Base-by-base conservation (phyloP, 1,139 yeast species). In the Protomyces inouyei region DNA sequence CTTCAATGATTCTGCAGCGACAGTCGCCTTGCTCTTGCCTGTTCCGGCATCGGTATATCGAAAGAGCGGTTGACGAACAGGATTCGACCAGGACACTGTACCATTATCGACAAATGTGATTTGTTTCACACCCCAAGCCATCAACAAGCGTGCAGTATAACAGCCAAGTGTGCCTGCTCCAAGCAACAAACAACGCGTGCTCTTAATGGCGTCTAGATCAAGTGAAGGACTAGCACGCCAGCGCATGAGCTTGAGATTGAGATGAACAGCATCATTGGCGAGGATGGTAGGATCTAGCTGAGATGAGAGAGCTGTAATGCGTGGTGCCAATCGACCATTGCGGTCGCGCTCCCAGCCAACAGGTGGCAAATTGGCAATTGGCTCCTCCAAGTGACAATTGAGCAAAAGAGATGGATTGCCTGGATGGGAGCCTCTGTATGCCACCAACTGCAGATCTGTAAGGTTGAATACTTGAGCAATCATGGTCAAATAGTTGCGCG, bases 81-180 rank as follows among this genome's bases (percentile, higher is more conserved):
- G 98, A 71, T 93, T 93, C 8, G 97, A 89, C 73, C 85, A 90
- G 1, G 97, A 90, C 0, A 95, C 89, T 35, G 82, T 77, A 1
- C 98, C 96, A 73, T 83, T 90, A 74, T 93, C 99, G 1, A 93
- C 95, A 76, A 93, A 85, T 0, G 97, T 87, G 36, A 93, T 86
- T 46, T 83, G 79, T 45, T 88, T 78, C 0, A 91, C 92, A 1
- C 98, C 98, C 98, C 98, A 93, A 0, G 95, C 98, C 74, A 93
- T 75, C 51, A 93, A 76, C 0, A 88, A 86, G 66, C 99, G 78
- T 0, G 96, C 83, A 9, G 93, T 95, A 72, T 92, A 91, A 68
- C 95, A 87, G 0, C 98, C 99, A 14, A 95, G 79, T 1, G 99
- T 95, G 3, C 99, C 99, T 0, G 98, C 89, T 0, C 99, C 99